These are phyloP conservation scores for Fusarium tjaetaba DNA, from an alignment of 2,329 filamentous ascomycete genomes.

Conservation along the genomic window DNA sequence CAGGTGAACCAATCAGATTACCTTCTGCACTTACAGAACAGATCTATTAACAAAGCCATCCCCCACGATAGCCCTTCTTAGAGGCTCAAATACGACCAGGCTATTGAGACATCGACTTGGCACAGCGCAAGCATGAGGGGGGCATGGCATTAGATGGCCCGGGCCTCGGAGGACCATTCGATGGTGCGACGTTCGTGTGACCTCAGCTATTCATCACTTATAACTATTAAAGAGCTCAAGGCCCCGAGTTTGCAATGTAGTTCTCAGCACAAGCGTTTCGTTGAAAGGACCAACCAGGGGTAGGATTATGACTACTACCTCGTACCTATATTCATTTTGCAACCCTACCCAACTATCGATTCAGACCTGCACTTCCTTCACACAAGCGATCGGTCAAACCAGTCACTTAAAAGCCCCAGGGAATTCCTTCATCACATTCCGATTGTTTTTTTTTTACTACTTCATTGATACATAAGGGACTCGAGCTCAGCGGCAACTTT, in stretches of 20 bases:
- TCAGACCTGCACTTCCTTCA: neutral
- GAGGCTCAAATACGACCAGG: slow-evolving; percentile 1
- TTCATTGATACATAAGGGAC: slow-evolving; percentile 38
- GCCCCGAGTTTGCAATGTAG: neutral
- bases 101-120: slow-evolving; percentile 17
- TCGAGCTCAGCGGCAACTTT: slow-evolving; percentile 24
- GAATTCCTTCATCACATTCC: slow-evolving; percentile 8
- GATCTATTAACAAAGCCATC: slow-evolving; percentile 26
- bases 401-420: neutral
- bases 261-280: neutral
- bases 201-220: neutral
- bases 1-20: slow-evolving; percentile 30
- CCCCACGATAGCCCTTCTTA: slow-evolving; percentile 23
- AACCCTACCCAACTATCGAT: slow-evolving; percentile 20
- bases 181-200: slow-evolving; percentile 27
- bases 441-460: slow-evolving; percentile 20
- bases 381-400: neutral
- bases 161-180: neutral
- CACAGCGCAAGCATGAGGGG: neutral
- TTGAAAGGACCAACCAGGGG: neutral
- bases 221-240: slow-evolving; percentile 14
- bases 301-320: neutral
- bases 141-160: slow-evolving; percentile 9
- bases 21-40: neutral
- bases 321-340: slow-evolving; percentile 16